Percentiles rank a stretch among this genome's conserved stretches.
Evolutionary conservation across 2,329 filamentous ascomycete genomes (phyloP).

Genomic region (Domatiomyces catenatus): DNA sequence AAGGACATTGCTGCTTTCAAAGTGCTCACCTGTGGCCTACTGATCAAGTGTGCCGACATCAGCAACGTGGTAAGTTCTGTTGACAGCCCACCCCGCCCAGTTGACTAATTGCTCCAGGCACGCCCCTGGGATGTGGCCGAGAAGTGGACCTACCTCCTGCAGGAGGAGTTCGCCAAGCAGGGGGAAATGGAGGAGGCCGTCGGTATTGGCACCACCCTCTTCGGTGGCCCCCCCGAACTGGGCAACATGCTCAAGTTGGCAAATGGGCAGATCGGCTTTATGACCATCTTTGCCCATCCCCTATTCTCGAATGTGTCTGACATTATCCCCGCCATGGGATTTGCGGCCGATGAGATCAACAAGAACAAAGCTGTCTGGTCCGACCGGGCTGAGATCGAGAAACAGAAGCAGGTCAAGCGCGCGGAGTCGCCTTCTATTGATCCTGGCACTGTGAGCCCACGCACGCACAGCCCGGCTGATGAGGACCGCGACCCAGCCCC

Average conservation of each 20-base stretch:
- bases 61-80: constrained; percentile 72
- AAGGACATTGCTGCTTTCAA: constrained; percentile 63
- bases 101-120: constrained; percentile 39
- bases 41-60: constrained; percentile 98
- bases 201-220: constrained; percentile 72
- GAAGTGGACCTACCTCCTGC: constrained; percentile 84
- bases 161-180: constrained; percentile 87
- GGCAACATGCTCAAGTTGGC: constrained; percentile 70
- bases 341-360: constrained; percentile 68
- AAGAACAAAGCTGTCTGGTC: constrained; percentile 64
- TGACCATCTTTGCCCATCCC: constrained; percentile 87
- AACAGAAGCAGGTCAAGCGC: constrained; percentile 29
- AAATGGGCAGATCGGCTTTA: constrained; percentile 84
- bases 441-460: constrained; percentile 14
- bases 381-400: constrained; percentile 47
- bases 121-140: constrained; percentile 68
- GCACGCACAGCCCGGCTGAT: constrained; percentile 13
- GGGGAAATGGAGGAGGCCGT: constrained; percentile 81
- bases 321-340: constrained; percentile 69
- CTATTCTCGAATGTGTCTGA: constrained; percentile 79
- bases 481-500: constrained; percentile 1
- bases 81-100: not conserved
- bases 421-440: constrained; percentile 18
- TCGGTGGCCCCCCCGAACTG: constrained; percentile 61
- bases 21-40: constrained; percentile 67